phyloP scores from a whole-genome alignment of 257 asterid genomes.

The Lycium barbarum region DNA sequence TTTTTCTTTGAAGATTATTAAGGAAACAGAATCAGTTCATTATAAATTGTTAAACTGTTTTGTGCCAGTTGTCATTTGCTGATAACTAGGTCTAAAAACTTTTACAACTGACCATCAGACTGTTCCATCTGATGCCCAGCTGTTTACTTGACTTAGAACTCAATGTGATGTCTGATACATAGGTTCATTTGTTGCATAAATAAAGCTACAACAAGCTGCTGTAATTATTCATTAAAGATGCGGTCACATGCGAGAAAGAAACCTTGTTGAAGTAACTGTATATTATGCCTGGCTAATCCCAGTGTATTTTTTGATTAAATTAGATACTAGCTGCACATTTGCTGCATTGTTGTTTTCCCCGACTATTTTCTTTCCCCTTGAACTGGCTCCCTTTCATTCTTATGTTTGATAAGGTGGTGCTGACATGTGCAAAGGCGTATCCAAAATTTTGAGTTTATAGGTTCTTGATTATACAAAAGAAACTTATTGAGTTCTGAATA shows the following conservation, averaged over 20 bases:
- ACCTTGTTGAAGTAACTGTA: conserved; percentile 1
- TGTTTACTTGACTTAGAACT: neutral
- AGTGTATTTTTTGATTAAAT: neutral
- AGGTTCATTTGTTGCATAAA: neutral
- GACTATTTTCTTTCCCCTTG: neutral
- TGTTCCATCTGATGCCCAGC: neutral
- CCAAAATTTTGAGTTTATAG: neutral
- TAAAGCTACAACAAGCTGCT: neutral
- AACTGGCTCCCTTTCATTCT: neutral
- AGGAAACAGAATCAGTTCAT: conserved; percentile 17
- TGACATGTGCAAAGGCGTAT: neutral
- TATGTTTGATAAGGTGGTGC: neutral
- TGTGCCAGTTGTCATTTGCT: neutral
- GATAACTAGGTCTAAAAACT: neutral
- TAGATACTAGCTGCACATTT: neutral
- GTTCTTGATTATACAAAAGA: neutral
- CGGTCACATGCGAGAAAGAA: neutral
- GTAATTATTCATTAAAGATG: neutral
- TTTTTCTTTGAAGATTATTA: neutral
- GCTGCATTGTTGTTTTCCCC: neutral
- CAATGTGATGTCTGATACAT: neutral
- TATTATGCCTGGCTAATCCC: neutral
- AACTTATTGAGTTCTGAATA: neutral
- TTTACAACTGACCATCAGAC: neutral
- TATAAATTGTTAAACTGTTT: neutral